Evolutionary conservation across 2,329 filamentous ascomycete genomes (phyloP).

Genomic region (Nectriaceae sp.): DNA sequence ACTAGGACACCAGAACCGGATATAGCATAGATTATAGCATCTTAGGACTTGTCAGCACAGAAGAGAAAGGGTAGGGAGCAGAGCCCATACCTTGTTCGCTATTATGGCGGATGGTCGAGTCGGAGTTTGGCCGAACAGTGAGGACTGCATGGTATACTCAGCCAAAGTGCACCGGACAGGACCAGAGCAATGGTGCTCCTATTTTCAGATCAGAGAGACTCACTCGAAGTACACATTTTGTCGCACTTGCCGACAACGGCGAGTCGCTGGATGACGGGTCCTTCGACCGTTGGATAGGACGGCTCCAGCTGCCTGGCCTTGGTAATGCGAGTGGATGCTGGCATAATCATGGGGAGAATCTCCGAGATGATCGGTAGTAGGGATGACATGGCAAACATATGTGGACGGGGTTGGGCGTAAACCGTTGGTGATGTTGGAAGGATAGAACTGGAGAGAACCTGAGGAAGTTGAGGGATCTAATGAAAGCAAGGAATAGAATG

Average conservation of each 20-base stretch:
- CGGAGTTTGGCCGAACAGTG: constrained; percentile 62
- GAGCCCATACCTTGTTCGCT: constrained; percentile 60
- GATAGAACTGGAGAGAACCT: not conserved
- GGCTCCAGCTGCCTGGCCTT: constrained; percentile 49
- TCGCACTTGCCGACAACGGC: constrained; percentile 67
- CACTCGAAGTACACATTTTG: constrained; percentile 67
- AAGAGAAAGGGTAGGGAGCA: not conserved
- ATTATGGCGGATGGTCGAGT: constrained; percentile 68
- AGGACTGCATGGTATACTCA: constrained; percentile 48
- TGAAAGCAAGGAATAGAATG: too few relatives aligned
- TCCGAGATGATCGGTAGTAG: constrained; percentile 58
- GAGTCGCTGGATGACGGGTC: constrained; percentile 39
- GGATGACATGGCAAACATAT: constrained; percentile 51
- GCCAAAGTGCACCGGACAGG: too few relatives aligned
- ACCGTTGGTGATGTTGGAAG: not conserved
- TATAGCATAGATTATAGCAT: constrained; percentile 68
- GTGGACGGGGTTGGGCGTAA: not conserved
- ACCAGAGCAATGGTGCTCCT: too few relatives aligned
- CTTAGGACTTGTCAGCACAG: constrained; percentile 36
- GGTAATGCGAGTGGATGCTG: constrained; percentile 58
- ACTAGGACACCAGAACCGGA: constrained; percentile 63
- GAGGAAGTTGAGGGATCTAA: too few relatives aligned
- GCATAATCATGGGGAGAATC: constrained; percentile 61
- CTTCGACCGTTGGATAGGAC: constrained; percentile 33
- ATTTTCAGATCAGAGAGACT: too few relatives aligned